Evolutionary conservation across 2,329 filamentous ascomycete species (phyloP), one percentile per base, ranked within the genome.

Genomic region (Fusarium beomiforme): DNA sequence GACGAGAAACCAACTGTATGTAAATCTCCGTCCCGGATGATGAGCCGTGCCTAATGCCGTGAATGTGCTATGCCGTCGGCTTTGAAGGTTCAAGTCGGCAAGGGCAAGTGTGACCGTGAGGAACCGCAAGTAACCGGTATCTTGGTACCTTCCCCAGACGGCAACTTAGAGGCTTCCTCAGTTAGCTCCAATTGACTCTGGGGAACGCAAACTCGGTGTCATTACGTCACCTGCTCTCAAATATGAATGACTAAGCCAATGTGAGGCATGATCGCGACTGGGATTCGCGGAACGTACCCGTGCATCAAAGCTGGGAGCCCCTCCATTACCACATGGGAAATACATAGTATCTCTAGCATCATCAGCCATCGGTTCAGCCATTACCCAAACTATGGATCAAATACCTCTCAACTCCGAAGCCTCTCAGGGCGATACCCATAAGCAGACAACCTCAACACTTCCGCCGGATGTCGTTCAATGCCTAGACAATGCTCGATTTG

Each of bases 401-500:
- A 90, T 91, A 70, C 90, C 91, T 6, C 87, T 94, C 69, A 92
- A 90, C 78, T 91, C 93, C 80, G 91, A 94, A 81, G 88, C 91
- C 63, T 95, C 93, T 10, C 89, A 91, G 55, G 91, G 91, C 71
- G 87, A 92, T 60, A 93, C 90, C 46, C 86, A 94, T 81, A 92
- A 91, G 70, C 89, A 91, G 79, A 81, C 88, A 64, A 91, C 93
- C 39, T 86, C 87, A 63, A 87, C 88, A 12, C 88, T 98, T 5
- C 96, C 96, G 0, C 85, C 87, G 7, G 95, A 98, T 81, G 96
- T 98, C 24, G 88, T 96, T 16, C 91, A 94, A 77, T 98, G 95
- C 79, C 89, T 99, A 26, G 91, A 97, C 79, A 98, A 98, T 84
- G 94, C 95, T 53, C 92, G 95, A 76, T 99, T 98, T 84, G 94